These are phyloP conservation scores for Plasmodium fragile DNA, from an alignment of 169 alveolate genomes.

Conservation along the genomic window DNA sequence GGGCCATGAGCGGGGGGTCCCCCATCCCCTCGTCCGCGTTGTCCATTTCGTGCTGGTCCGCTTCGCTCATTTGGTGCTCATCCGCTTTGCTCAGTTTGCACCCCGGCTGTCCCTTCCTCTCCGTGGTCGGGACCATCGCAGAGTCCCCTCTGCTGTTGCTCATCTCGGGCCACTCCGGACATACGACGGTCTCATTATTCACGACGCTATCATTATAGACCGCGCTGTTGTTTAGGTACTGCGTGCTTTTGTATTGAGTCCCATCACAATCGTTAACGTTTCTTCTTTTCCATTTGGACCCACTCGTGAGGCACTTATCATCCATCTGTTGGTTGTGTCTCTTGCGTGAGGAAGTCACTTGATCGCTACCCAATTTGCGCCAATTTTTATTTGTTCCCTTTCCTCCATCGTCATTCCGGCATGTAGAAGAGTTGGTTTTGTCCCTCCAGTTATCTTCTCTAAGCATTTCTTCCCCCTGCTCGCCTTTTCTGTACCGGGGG, in stretches of 20 bases:
- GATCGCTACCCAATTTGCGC: not conserved
- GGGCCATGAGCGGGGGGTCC: not conserved
- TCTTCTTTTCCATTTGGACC: not conserved
- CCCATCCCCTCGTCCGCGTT: not conserved
- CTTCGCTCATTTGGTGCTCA: not conserved
- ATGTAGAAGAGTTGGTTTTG: not conserved
- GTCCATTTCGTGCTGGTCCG: not conserved
- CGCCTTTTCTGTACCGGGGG: not conserved
- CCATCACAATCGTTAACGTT: not conserved
- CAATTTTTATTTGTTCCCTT: not conserved
- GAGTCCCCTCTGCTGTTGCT: not conserved
- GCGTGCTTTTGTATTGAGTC: constrained; percentile 29
- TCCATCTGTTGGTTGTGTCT: not conserved
- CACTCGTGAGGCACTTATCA: not conserved
- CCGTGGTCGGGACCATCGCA: not conserved
- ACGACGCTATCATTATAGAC: constrained; percentile 51
- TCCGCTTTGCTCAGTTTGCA: not conserved
- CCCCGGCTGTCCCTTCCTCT: not conserved
- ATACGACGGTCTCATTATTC: constrained; percentile 33
- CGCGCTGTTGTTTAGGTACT: constrained; percentile 33
- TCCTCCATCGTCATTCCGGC: not conserved
- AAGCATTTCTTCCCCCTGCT: not conserved
- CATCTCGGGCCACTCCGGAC: constrained; percentile 8
- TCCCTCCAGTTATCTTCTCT: not conserved
- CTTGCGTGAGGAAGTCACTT: not conserved